Base-by-base conservation (phyloP, 768 basidiomycete genomes). In the Scleroderma bovista region DNA sequence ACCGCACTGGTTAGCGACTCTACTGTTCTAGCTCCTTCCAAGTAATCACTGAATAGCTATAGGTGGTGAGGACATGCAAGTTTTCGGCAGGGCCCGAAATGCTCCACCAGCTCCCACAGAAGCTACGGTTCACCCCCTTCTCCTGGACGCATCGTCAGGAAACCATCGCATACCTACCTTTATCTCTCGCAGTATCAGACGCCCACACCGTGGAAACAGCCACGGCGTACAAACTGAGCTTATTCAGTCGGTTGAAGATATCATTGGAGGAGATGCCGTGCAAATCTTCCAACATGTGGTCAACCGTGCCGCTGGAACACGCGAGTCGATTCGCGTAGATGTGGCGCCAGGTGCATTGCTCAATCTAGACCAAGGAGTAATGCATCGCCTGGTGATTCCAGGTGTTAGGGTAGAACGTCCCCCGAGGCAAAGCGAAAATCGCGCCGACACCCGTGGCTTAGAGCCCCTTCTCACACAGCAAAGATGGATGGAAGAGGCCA, bases 401-500 rank as follows among this genome's bases (percentile, higher is more conserved):
- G 74, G 80, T 19, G 73, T 81, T n/a, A 74, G 85, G 34, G 73
- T 84, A 22, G 88, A 88, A 58, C 72, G 82, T 47, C 58, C 67
- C 15, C 64, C 75, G 11, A 72, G 75, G 39, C 70, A 69, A 51
- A 51, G 68, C 6, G 79, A 82, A 52, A 75, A 69, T 36, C 81
- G 81, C 33, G 26, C 58, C 13, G 66, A 67, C 32, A 43, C 53
- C 1, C 66, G 57, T 37, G 83, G 82, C 40, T 84, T 92, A 44
- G 83, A 88, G 29, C 91, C 93, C 2, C 69, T 90, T 48, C 74
- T 88, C 10, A 95, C 93, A 1, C 62, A 84, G 26, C 88, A 91
- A 59, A 80, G 94, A 50, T 97, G 94, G 94, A 72, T 79, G 1
- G 93, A 95, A 62, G 93, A 95, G 65, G 82, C 80, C 52, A 89